Percentiles rank a stretch among this genome's conserved stretches.
Conservation (phyloP, 257 asterid species). For the Solanum pimpinellifolium region DNA sequence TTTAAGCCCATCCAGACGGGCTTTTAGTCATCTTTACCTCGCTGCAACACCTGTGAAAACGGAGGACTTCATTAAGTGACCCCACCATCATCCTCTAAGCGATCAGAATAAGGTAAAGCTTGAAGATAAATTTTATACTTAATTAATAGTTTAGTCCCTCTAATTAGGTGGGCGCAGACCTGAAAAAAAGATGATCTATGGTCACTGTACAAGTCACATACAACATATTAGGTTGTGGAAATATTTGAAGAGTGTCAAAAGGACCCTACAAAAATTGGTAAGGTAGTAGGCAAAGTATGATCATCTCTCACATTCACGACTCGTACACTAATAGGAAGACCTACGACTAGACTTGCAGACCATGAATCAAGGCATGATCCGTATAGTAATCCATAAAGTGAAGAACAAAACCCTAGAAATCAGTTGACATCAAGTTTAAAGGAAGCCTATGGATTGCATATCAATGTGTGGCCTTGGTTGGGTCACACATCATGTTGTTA, state of each 20-base stretch:
- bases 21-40: too few species aligned
- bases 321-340: not conserved
- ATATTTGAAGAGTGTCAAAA: too few species aligned
- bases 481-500: not conserved
- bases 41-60: too few species aligned
- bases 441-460: not conserved
- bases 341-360: not conserved
- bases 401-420: too few species aligned
- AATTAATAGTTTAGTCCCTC: not conserved
- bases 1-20: too few species aligned
- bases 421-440: too few species aligned
- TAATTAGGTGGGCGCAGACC: not conserved
- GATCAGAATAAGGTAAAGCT: not conserved
- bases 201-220: not conserved
- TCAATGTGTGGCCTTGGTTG: not conserved
- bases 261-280: not conserved
- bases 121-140: not conserved
- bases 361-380: not conserved
- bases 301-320: not conserved
- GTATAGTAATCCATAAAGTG: not conserved
- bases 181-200: not conserved
- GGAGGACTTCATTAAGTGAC: too few species aligned
- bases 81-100: not conserved
- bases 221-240: not conserved
- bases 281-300: not conserved